phyloP scores from a whole-genome alignment of 108 stramenopile genomes.

The Cylindrotheca closterium region DNA sequence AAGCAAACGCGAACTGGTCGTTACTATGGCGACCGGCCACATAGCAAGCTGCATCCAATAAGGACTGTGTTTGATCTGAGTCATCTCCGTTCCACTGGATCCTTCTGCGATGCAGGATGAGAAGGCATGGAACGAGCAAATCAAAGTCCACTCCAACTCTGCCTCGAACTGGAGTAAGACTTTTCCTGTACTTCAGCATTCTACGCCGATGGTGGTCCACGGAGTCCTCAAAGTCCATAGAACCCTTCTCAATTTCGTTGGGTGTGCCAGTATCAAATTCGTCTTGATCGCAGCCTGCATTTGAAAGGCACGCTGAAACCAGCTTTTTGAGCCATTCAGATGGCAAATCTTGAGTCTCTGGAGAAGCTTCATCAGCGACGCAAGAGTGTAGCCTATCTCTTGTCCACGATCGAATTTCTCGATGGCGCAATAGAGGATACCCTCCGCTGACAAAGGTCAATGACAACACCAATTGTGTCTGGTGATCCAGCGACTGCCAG shows the following conservation, averaged over 20 bases:
- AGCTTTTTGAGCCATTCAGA: constrained; percentile 60
- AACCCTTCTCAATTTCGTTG: background rate
- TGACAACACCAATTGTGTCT: constrained; percentile 54
- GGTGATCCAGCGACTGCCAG: constrained; percentile 70
- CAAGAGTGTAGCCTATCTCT: constrained; percentile 39
- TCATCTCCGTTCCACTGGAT: constrained; percentile 35
- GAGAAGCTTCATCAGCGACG: constrained; percentile 1
- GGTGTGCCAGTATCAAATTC: constrained; percentile 7
- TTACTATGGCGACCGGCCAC: constrained; percentile 51
- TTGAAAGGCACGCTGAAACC: constrained; percentile 44
- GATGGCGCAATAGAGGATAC: constrained; percentile 59
- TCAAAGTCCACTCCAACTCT: constrained; percentile 74
- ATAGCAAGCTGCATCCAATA: constrained; percentile 74
- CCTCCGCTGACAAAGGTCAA: constrained; percentile 49
- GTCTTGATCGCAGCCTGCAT: constrained; percentile 65
- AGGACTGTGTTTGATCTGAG: constrained; percentile 49
- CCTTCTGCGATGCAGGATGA: constrained; percentile 45
- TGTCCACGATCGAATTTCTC: constrained; percentile 69
- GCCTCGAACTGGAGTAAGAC: constrained; percentile 22
- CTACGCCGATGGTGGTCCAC: too few relatives aligned
- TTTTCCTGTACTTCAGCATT: constrained; percentile 10
- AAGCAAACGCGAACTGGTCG: constrained; percentile 46
- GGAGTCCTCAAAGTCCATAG: constrained; percentile 1
- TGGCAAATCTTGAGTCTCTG: constrained; percentile 20
- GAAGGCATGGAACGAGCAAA: constrained; percentile 64